Evolutionary conservation across 768 basidiomycete genomes (phyloP), one percentile per base, ranked within the genome.

Genomic region (Austroboletus eburneus): DNA sequence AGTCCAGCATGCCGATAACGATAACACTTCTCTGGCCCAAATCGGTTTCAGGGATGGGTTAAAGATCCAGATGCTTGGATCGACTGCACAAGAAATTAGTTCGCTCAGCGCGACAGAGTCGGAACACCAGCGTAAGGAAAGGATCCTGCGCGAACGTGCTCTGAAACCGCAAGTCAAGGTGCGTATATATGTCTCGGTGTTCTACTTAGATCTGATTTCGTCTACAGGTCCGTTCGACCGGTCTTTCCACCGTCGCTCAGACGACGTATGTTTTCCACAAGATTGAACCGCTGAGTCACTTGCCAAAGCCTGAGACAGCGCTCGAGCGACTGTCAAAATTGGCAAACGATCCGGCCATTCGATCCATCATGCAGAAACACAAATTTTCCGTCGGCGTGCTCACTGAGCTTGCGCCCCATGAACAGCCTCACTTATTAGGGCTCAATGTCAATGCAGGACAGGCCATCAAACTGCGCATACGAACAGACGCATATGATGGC

Each of bases 381-480:
- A 62, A 78, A 48, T 81, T 87, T 53, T 72, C 79, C 1, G 85
- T 90, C 5, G 81, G 81, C 0, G 50, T 83, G 3, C 69, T 89
- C 36, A 88, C 86, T 2, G 87, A 90, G 64, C 77, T 90, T 16
- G 86, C 85, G 14, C 87, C 87, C 0, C 85, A 86, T 47, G 86
- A 88, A 57, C 75, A 83, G 47, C 85, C 86, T 6, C 69, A 78
- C 23, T 63, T 89, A 9, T 71, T 87, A 3, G 87, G 88, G 0
- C 70, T 87, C 32, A 89, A 89, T 56, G 74, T 75, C 39, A 79
- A 79, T 40, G 70, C 64, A 0, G 86, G 87, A 0, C 68, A 79
- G 54, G 65, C 72, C 18, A 86, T 90, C 54, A 83, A 82, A 58
- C 66, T 89, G 3, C 77, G 86, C 16, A 58, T 89, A 39, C 71